A percentile compares a stretch with the other conserved stretches of the same genome.
Conservation (phyloP, 495 filamentous ascomycete genomes). For the Talaromyces trachyspermus region DNA sequence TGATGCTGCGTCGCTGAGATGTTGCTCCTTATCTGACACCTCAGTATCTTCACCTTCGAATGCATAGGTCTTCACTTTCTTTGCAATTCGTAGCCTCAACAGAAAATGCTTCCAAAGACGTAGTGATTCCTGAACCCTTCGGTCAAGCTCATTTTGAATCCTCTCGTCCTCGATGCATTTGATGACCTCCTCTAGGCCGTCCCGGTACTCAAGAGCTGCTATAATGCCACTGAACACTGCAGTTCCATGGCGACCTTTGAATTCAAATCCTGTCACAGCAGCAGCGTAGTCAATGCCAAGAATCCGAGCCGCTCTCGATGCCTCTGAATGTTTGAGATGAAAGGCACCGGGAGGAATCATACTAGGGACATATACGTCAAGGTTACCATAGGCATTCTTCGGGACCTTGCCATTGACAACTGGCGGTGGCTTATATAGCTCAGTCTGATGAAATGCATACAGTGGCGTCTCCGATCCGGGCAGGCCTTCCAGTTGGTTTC, state of each 20-base stretch:
- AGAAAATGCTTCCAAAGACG: constrained; percentile 72
- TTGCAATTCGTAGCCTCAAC: constrained; percentile 65
- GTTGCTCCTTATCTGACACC: constrained; percentile 16
- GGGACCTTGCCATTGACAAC: constrained; percentile 70
- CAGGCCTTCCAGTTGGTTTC: constrained; percentile 33
- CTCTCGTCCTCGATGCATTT: constrained; percentile 54
- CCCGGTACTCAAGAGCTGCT: constrained; percentile 59
- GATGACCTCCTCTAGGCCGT: constrained; percentile 64
- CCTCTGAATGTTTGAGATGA: constrained; percentile 60
- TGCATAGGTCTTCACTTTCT: constrained; percentile 62
- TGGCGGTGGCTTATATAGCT: constrained; percentile 64
- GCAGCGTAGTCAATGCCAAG: constrained; percentile 81
- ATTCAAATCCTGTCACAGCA: constrained; percentile 85
- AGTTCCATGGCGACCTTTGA: constrained; percentile 73
- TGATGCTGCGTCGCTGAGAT: constrained; percentile 16
- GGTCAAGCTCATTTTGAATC: constrained; percentile 48
- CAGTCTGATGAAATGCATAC: constrained; percentile 71
- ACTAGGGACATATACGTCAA: constrained; percentile 84
- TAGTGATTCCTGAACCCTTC: constrained; percentile 49
- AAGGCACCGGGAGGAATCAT: constrained; percentile 83
- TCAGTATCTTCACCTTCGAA: constrained; percentile 39
- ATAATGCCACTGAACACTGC: constrained; percentile 71
- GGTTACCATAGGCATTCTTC: constrained; percentile 79
- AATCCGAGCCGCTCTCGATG: constrained; percentile 64
- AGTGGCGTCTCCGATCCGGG: constrained; percentile 42